Evolutionary conservation across 208 protist species (phyloP), one percentile per base, ranked within the genome.

Genomic region (Vickermania spadyakhi): DNA sequence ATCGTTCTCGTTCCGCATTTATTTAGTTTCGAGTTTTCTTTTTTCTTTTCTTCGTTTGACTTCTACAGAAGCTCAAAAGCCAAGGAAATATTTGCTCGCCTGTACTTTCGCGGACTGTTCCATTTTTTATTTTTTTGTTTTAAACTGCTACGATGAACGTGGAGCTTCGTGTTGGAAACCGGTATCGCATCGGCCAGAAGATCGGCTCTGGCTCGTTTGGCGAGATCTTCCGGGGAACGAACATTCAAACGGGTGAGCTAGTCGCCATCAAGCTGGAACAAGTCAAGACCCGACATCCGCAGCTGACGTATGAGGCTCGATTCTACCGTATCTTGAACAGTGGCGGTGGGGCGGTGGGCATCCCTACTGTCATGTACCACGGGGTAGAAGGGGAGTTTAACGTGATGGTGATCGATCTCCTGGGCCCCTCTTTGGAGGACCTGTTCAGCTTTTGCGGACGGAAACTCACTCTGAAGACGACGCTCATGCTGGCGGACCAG

Each of bases 121-220:
- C n/a, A n/a, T n/a, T n/a, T n/a, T n/a, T n/a, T n/a, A n/a, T n/a
- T n/a, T n/a, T n/a, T n/a, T n/a, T n/a, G n/a, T n/a, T n/a, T n/a
- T n/a, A n/a, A n/a, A n/a, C n/a, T n/a, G n/a, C n/a, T n/a, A n/a
- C n/a, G 1, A 84, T 84, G 77, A 89, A 75, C 71, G 73, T 96
- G 61, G 96, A 98, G 58, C 77, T 98, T 22, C 84, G 91, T 36
- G 95, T 99, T 18, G 98, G 93, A 52, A 91, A 89, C 60, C 98
- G 97, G 60, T 99, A 96, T 73, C 72, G 92, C 45, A 86, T 99
- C 52, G 96, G 88, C 28, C 82, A 96, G 57, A 98, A 98, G 86
- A 99, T 99, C 73, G 99, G 98, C 21, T 79, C 77, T 30, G 98
- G 98, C 22, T 90, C 80, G 56, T 97, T 97, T 62, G 92, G 92